Evolutionary conservation across 768 basidiomycete genomes (phyloP), one percentile per base, ranked within the genome.

Genomic region (Xerocomus brunneocitrinus): DNA sequence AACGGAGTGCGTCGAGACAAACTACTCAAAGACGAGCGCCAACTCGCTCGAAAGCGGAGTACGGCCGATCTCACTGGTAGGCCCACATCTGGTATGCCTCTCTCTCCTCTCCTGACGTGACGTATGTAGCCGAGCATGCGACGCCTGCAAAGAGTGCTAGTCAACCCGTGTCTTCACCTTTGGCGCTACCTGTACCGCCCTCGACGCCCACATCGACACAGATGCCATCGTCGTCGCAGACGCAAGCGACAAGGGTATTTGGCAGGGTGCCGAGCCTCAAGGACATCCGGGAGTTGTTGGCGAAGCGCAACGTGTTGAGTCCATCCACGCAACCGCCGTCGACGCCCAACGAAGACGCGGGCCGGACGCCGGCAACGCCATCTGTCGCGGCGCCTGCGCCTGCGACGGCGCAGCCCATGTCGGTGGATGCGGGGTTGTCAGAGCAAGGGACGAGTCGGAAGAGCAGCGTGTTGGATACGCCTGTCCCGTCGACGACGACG

Each of bases 1-100:
- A 68, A 69, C 25, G 47, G 46, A 4, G 34, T 65, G n/a, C 59
- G 67, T 9, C 53, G 43, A 28, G 36, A 43, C n/a, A 48, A 30
- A 8, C 16, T 58, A 2, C 43, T n/a, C 5, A 30, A 28, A 24
- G 49, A 35, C 32, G 50, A 52, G 42, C 50, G 50, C 22, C 38
- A 35, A 9, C 43, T 44, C 5, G 36, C 41, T 39, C 47, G 31
- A 48, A 51, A 34, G 34, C 48, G 22, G 8, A 36, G 8, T 31
- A 16, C 0, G 8, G 41, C 16, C 10, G 40, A 47, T 28, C 9
- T 5, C 19, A 19, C 19, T 19, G 19, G 19, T 19, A 19, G 19
- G 19, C 1, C 19, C 19, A 19, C 19, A 19, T 19, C 19, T 1
- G 1, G 19, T 19, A 19, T 19, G 19, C 19, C 19, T 19, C 19